These are phyloP conservation scores for Boletus patriciae DNA, from an alignment of 768 basidiomycete genomes.

Conservation along the genomic window DNA sequence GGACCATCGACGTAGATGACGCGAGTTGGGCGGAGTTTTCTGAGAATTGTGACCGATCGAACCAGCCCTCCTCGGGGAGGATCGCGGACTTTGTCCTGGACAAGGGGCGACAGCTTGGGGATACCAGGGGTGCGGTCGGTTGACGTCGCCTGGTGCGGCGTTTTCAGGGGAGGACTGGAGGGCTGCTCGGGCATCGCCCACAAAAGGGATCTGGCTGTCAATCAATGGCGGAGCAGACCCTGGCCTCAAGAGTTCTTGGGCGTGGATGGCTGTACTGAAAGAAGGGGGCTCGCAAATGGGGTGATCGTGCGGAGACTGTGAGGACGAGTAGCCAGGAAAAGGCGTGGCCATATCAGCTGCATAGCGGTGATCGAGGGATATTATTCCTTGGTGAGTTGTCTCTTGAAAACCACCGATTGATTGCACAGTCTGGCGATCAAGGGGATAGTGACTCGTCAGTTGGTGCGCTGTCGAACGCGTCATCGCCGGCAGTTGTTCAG, in stretches of 20 bases:
- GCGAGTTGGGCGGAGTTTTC: slow-evolving; percentile 28
- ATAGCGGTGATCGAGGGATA: slow-evolving; percentile 27
- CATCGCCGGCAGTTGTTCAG: slow-evolving; percentile 16
- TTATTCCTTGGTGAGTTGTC: slow-evolving; percentile 15
- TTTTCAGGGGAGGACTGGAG: slow-evolving; percentile 19
- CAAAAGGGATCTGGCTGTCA: slow-evolving; percentile 28
- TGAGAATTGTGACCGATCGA: slow-evolving; percentile 33
- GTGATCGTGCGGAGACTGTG: slow-evolving; percentile 32
- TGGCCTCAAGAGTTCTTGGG: slow-evolving; percentile 25
- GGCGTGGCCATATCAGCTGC: slow-evolving; percentile 26
- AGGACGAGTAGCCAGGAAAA: slow-evolving; percentile 32
- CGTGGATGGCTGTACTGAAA: slow-evolving; percentile 26
- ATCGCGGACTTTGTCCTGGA: slow-evolving; percentile 33
- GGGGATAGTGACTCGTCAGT: slow-evolving; percentile 6
- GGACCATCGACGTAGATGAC: slow-evolving; percentile 34
- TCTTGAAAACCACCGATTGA: slow-evolving; percentile 20
- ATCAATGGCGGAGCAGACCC: slow-evolving; percentile 33
- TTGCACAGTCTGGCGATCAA: slow-evolving; percentile 21
- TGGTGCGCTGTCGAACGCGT: slow-evolving; percentile 15
- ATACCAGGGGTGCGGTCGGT: slow-evolving; percentile 23
- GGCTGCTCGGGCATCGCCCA: slow-evolving; percentile 28
- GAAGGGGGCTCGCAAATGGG: slow-evolving; percentile 26
- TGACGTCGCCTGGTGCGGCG: slow-evolving; percentile 14
- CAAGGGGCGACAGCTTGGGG: slow-evolving; percentile 13
- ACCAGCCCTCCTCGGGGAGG: slow-evolving; percentile 33